These are phyloP conservation scores for Tulasnella sp. DNA, from an alignment of 768 basidiomycete species.

Conservation along the genomic window DNA sequence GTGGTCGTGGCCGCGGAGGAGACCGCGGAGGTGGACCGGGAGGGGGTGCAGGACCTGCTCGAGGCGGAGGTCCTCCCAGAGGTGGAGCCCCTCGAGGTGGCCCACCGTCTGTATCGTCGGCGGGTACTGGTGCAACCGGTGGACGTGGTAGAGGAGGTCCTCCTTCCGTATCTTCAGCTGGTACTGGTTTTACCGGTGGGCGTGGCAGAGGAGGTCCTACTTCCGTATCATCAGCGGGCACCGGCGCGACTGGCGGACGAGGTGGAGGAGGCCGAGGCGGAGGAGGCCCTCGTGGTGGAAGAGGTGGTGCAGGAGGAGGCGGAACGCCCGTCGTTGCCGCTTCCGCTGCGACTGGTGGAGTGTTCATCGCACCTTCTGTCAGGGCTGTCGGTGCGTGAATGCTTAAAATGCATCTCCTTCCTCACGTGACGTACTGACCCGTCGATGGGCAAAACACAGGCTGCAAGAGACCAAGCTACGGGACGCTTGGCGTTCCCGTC, in stretches of 20 bases:
- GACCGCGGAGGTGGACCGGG: conserved; percentile 8
- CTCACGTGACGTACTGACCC: conserved; percentile 31
- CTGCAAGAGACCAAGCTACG: conserved; percentile 66
- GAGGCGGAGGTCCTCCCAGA: neutral
- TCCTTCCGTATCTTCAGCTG: neutral
- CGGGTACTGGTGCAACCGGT: neutral
- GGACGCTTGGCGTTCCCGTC: conserved; percentile 50
- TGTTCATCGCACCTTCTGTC: neutral
- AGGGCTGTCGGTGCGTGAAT: conserved; percentile 1
- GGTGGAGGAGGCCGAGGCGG: neutral
- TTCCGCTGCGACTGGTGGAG: conserved; percentile 14
- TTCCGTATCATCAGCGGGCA: neutral
- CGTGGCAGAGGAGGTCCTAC: neutral
- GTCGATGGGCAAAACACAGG: conserved; percentile 52
- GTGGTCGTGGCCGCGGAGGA: neutral
- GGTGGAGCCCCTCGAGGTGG: neutral
- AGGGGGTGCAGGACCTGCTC: neutral
- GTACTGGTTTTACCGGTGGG: neutral
- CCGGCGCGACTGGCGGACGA: conserved; percentile 4
- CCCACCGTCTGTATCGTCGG: neutral
- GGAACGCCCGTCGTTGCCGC: conserved; percentile 7
- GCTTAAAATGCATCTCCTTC: neutral
- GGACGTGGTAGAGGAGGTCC: conserved; percentile 2
- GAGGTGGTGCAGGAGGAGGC: conserved; percentile 2
- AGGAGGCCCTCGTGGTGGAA: neutral